Evolutionary conservation across 805 yeast species (phyloP).

Genomic region (Ogataea zsoltii): DNA sequence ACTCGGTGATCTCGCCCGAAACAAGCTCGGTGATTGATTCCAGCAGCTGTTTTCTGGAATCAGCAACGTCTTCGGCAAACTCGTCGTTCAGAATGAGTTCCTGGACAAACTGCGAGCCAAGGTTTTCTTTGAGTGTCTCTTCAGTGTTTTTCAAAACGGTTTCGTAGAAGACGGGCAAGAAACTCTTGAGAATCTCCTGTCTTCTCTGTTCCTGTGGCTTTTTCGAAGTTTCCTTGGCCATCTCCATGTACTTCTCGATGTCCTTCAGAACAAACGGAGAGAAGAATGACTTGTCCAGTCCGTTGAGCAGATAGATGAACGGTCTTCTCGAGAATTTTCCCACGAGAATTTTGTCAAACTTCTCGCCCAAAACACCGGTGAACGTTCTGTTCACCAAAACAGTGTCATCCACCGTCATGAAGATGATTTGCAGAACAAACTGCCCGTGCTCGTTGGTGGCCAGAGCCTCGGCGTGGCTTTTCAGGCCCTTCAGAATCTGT

Average conservation of each 20-base stretch:
- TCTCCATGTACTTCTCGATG: constrained; percentile 56
- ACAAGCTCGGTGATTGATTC: constrained; percentile 57
- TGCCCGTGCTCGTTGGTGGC: constrained; percentile 87
- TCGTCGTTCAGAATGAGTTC: constrained; percentile 64
- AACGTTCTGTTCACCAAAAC: constrained; percentile 77
- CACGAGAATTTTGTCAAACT: constrained; percentile 54
- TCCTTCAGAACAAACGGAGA: constrained; percentile 66
- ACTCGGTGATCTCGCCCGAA: constrained; percentile 66
- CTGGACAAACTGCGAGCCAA: constrained; percentile 81
- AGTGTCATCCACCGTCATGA: constrained; percentile 92
- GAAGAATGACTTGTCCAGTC: constrained; percentile 80
- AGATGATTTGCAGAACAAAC: constrained; percentile 71
- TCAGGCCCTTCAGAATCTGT: constrained; percentile 66
- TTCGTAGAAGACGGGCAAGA: constrained; percentile 65
- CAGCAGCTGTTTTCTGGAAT: constrained; percentile 46
- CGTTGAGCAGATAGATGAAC: constrained; percentile 74
- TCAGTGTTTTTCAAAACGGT: constrained; percentile 51
- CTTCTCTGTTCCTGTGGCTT: constrained; percentile 81
- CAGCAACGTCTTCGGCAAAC: constrained; percentile 33
- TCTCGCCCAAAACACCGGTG: constrained; percentile 53
- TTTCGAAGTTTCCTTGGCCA: constrained; percentile 73
- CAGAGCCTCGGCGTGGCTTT: constrained; percentile 72
- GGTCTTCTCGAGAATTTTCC: constrained; percentile 89
- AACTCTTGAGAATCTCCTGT: constrained; percentile 61
- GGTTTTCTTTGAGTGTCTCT: constrained; percentile 60